Evolutionary conservation across 2,329 filamentous ascomycete species (phyloP), one percentile per base, ranked within the genome.

Genomic region (Epichloe brachyelytri): DNA sequence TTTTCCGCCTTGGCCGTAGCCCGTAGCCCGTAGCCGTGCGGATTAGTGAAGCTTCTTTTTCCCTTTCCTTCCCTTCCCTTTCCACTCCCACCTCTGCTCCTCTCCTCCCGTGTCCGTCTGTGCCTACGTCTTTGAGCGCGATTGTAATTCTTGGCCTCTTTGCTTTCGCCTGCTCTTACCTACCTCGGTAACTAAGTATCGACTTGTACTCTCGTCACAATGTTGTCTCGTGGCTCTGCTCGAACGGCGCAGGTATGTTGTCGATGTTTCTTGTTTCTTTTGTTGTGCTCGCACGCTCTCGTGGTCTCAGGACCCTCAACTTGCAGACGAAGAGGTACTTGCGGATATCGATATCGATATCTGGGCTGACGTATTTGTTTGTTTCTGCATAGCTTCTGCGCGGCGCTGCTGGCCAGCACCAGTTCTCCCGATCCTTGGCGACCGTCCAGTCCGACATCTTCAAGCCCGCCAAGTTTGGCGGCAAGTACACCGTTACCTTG

Each of bases 401-500:
- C 66, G 66, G 74, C 65, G 68, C 72, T 57, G 72, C 74, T 58
- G 63, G 50, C 15, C 68, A 62, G 62, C 70, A 71, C 59, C 69
- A 70, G 60, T 63, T 67, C 58, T 67, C 72, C 54, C 76, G 78
- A 67, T 72, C 73, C 62, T 83, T 89, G 69, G 88, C 88, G 62
- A 95, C 88, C 58, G 77, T 95, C 62, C 82, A 89, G 72, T 86
- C 86, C 69, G 93, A 97, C 73, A 91, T 97, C 73, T 96, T 97
- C 82, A 95, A 96, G 81, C 90, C 90, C 62, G 89, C 91, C 76
- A 93, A 97, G 80, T 97, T 90, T 71, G 93, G 93, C 70, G 88
- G 91, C 76, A 98, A 97, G 78, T 98, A 97, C 80, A 98, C 93
- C 38, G 91, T 96, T 63, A 96, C 91, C 58, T 79, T 98, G 66